Evolutionary conservation across 495 filamentous ascomycete species (phyloP).

Genomic region (Acidomyces sp.): DNA sequence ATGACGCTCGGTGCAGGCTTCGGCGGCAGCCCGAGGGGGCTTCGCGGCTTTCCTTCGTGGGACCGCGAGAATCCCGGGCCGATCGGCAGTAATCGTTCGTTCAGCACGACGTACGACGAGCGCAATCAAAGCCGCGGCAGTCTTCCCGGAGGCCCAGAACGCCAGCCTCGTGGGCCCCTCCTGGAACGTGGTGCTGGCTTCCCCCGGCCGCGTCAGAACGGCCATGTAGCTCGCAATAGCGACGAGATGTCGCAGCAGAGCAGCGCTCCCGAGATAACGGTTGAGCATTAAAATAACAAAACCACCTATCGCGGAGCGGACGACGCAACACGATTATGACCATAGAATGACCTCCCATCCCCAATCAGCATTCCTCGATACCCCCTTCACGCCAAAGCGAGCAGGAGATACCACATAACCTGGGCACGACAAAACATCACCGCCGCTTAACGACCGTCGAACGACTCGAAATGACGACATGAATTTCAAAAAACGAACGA

Average conservation of each 20-base stretch:
- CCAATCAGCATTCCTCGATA: no score
- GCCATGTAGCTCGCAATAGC: constrained; percentile 68
- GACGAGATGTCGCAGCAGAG: constrained; percentile 55
- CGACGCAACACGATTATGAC: no score
- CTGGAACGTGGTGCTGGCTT: constrained; percentile 70
- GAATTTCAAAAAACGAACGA: no score
- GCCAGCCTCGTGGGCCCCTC: constrained; percentile 70
- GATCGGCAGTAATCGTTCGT: constrained; percentile 76
- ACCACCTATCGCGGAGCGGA: no score
- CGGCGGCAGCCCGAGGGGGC: constrained; percentile 46
- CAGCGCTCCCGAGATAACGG: constrained; percentile 35
- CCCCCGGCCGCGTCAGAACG: constrained; percentile 55
- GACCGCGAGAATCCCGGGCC: constrained; percentile 52
- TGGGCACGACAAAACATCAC: no score
- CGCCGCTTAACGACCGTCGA: no score
- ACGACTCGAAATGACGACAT: no score
- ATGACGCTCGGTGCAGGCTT: constrained; percentile 48
- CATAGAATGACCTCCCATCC: no score
- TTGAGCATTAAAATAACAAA: constrained; percentile 30
- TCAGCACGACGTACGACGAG: constrained; percentile 52
- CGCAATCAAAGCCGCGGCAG: constrained; percentile 44
- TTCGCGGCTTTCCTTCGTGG: constrained; percentile 55
- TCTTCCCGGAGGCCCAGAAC: constrained; percentile 40
- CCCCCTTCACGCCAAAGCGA: no score
- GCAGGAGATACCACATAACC: no score